Evolutionary conservation across 495 filamentous ascomycete genomes (phyloP).

Genomic region (Penicillium canescens): DNA sequence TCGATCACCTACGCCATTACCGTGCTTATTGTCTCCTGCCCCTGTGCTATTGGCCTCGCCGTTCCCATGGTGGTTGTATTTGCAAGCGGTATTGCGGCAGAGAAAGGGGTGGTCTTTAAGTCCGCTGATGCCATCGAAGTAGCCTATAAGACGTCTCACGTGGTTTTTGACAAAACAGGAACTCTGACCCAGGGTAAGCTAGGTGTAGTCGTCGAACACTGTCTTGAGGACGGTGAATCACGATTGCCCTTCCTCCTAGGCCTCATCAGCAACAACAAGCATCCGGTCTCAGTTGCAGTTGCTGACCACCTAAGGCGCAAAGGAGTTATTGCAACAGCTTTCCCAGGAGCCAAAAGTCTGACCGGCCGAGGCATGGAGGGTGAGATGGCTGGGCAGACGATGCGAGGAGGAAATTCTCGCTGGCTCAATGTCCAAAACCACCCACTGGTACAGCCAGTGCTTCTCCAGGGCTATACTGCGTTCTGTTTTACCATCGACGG

Average conservation of each 20-base stretch:
- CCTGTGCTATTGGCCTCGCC: conserved; percentile 78
- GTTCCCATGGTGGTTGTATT: conserved; percentile 83
- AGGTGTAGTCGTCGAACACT: conserved; percentile 43
- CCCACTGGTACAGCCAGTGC: conserved; percentile 40
- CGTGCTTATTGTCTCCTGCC: conserved; percentile 75
- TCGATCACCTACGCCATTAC: conserved; percentile 77
- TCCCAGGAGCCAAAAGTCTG: conserved; percentile 47
- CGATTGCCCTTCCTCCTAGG: conserved; percentile 41
- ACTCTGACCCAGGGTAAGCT: conserved; percentile 69
- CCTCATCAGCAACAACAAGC: conserved; percentile 54
- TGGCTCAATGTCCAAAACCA: conserved; percentile 53
- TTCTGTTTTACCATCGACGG: conserved; percentile 62
- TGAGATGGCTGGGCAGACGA: conserved; percentile 21
- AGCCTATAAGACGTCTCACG: conserved; percentile 60
- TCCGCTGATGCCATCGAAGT: conserved; percentile 63
- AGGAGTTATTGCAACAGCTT: conserved; percentile 26
- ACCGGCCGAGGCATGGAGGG: conserved; percentile 54
- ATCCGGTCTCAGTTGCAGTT: conserved; percentile 70
- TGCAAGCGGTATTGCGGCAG: conserved; percentile 66
- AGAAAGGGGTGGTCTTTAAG: conserved; percentile 70
- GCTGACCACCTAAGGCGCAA: conserved; percentile 42
- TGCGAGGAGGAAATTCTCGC: conserved; percentile 63
- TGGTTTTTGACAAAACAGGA: conserved; percentile 86
- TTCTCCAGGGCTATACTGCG: conserved; percentile 52
- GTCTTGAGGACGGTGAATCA: conserved; percentile 11